A percentile compares a stretch with the other conserved stretches of the same genome.
These are phyloP conservation scores for Cocos nucifera DNA, from an alignment of 176 grass and related monocot species.

Conservation along the genomic window DNA sequence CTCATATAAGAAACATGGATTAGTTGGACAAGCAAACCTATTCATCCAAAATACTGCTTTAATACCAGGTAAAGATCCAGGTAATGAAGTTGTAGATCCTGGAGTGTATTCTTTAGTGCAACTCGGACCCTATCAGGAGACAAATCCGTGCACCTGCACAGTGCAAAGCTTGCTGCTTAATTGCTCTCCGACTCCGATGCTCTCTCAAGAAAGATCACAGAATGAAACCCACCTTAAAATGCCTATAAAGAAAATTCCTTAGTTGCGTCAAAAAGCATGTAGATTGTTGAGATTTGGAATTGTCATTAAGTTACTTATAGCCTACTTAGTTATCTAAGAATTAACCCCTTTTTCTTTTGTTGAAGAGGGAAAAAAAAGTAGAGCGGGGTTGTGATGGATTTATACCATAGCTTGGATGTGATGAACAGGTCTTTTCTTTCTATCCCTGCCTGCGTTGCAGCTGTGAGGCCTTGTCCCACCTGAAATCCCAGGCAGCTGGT, in stretches of 20 bases:
- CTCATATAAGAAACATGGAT: no score
- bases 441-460: slow-evolving; percentile 55
- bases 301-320: no score
- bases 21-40: no score
- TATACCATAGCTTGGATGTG: slow-evolving; percentile 71
- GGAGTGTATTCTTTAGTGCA: slow-evolving; percentile 45
- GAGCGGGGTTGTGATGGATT: background rate
- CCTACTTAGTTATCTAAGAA: no score
- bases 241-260: background rate
- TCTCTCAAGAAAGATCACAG: no score
- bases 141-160: slow-evolving; percentile 61
- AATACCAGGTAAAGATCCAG: slow-evolving; percentile 66
- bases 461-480: slow-evolving; percentile 52
- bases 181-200: no score
- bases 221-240: background rate
- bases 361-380: background rate
- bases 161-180: background rate
- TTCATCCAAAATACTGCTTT: background rate
- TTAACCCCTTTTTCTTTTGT: no score
- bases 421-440: slow-evolving; percentile 71
- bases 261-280: no score
- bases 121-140: slow-evolving; percentile 41
- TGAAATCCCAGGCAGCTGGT: slow-evolving; percentile 21
- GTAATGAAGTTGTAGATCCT: slow-evolving; percentile 63
- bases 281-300: background rate